A percentile compares a stretch with the other conserved stretches of the same genome.
These are phyloP conservation scores for Aspergillus sp. DNA, from an alignment of 2,329 filamentous ascomycete species.

Conservation along the genomic window DNA sequence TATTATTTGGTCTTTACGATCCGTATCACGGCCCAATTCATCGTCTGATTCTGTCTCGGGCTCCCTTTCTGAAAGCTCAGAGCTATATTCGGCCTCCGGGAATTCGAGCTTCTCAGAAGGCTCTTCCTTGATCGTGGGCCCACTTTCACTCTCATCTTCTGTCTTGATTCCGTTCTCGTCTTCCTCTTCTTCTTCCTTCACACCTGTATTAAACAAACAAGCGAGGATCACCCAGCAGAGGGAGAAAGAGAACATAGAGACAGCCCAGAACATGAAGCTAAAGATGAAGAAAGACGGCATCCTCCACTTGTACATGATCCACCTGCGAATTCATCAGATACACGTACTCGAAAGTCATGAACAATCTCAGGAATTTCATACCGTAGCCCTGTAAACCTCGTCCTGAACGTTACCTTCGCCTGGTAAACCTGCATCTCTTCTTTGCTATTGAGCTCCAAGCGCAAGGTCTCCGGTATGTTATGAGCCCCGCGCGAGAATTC, in stretches of 20 bases:
- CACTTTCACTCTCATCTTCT: conserved; percentile 17
- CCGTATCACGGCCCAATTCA: conserved; percentile 4
- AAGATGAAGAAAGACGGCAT: conserved; percentile 68
- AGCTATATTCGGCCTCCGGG: conserved; percentile 2
- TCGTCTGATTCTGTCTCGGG: conserved; percentile 10
- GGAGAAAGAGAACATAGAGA: conserved; percentile 67
- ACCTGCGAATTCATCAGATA: conserved; percentile 47
- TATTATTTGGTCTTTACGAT: not conserved
- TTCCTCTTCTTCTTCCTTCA: conserved; percentile 5
- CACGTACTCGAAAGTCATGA: not conserved
- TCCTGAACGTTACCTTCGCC: conserved; percentile 67
- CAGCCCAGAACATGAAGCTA: conserved; percentile 71
- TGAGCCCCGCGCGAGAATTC: conserved; percentile 59
- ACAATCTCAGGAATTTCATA: conserved; percentile 27
- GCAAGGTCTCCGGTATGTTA: conserved; percentile 54
- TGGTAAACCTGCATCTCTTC: conserved; percentile 74
- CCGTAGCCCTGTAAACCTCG: conserved; percentile 71
- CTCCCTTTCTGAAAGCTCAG: conserved; percentile 20
- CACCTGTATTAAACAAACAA: conserved; percentile 37
- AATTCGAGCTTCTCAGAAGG: conserved; percentile 9
- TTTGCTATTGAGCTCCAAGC: conserved; percentile 69
- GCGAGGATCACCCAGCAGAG: conserved; percentile 63
- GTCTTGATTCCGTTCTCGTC: conserved; percentile 12
- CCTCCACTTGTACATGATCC: conserved; percentile 84
- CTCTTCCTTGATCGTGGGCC: conserved; percentile 23